Conservation (phyloP, 352 stramenopile species). For the Halophytophthora batemanensis region DNA sequence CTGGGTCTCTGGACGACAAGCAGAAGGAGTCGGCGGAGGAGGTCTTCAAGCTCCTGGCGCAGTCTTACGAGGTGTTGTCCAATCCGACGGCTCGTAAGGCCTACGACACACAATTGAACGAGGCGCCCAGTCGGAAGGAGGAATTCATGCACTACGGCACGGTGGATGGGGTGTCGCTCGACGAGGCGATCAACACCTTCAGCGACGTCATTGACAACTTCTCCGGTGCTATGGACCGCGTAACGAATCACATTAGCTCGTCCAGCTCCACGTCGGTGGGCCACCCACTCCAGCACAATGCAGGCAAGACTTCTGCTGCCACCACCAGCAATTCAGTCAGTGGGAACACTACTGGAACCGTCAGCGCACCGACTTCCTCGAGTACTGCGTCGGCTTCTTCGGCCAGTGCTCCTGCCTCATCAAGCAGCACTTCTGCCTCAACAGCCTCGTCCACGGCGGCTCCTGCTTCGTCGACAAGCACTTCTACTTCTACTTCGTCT, state of each 20-base stretch:
- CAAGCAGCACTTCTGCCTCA: slow-evolving; percentile 4
- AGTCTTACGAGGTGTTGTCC: slow-evolving; percentile 81
- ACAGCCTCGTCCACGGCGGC: slow-evolving; percentile 5
- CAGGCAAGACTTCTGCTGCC: slow-evolving; percentile 16
- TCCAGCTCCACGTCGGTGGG: slow-evolving; percentile 69
- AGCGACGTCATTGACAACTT: slow-evolving; percentile 63
- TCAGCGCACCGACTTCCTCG: slow-evolving; percentile 9
- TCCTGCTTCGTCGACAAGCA: slow-evolving; percentile 11
- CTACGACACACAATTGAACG: slow-evolving; percentile 64
- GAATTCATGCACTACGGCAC: slow-evolving; percentile 75
- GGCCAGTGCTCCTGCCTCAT: slow-evolving; percentile 9
- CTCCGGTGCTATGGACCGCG: slow-evolving; percentile 37
- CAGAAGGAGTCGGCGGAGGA: slow-evolving; percentile 68
- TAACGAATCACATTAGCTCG: slow-evolving; percentile 62
- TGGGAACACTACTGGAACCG: slow-evolving; percentile 2
- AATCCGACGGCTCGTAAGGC: slow-evolving; percentile 39
- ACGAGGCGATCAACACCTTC: slow-evolving; percentile 79
- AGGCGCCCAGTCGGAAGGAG: slow-evolving; percentile 46
- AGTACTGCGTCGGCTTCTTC: slow-evolving; percentile 8
- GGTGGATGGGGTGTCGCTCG: slow-evolving; percentile 68
- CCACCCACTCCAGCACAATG: slow-evolving; percentile 46
- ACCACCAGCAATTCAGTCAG: slow-evolving; percentile 1
- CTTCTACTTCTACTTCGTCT: slow-evolving; percentile 2
- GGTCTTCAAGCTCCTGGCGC: slow-evolving; percentile 79
- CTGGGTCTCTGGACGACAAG: slow-evolving; percentile 27